These are phyloP conservation scores for Trichoderma sp. DNA, from an alignment of 2,329 filamentous ascomycete genomes.

Conservation along the genomic window DNA sequence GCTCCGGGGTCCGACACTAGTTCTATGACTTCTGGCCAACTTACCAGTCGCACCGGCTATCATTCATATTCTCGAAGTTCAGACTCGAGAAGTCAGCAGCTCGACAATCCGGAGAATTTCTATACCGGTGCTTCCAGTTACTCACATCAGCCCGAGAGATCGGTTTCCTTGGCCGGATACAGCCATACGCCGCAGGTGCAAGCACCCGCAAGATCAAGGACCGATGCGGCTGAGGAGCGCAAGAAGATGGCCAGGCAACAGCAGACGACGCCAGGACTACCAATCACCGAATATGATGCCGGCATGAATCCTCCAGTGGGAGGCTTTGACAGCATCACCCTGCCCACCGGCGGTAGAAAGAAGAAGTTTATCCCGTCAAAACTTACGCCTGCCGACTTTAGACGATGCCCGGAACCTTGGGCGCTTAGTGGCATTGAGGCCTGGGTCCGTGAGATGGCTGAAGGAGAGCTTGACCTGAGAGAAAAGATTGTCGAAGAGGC, in stretches of 20 bases:
- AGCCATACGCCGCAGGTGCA: slow-evolving; percentile 75
- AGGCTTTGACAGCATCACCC: slow-evolving; percentile 76
- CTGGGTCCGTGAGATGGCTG: slow-evolving; percentile 86
- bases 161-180: slow-evolving; percentile 79
- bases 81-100: slow-evolving; percentile 39
- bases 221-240: slow-evolving; percentile 77
- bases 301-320: slow-evolving; percentile 51
- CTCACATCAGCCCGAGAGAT: slow-evolving; percentile 58
- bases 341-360: slow-evolving; percentile 74
- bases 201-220: slow-evolving; percentile 86
- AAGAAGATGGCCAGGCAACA: slow-evolving; percentile 54
- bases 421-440: slow-evolving; percentile 80
- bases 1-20: slow-evolving; percentile 60
- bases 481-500: slow-evolving; percentile 83
- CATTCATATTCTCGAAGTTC: slow-evolving; percentile 49
- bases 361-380: slow-evolving; percentile 85
- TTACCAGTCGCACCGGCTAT: slow-evolving; percentile 44
- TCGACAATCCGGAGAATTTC: slow-evolving; percentile 50
- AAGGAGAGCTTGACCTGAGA: slow-evolving; percentile 85
- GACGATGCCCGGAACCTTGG: slow-evolving; percentile 86
- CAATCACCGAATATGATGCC: slow-evolving; percentile 56
- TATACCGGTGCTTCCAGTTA: slow-evolving; percentile 38
- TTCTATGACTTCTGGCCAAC: slow-evolving; percentile 46
- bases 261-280: slow-evolving; percentile 37
- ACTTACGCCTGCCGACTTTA: slow-evolving; percentile 75